Evolutionary conservation across 2,329 filamentous ascomycete genomes (phyloP).

Genomic region (Ophiosphaerella narmari): DNA sequence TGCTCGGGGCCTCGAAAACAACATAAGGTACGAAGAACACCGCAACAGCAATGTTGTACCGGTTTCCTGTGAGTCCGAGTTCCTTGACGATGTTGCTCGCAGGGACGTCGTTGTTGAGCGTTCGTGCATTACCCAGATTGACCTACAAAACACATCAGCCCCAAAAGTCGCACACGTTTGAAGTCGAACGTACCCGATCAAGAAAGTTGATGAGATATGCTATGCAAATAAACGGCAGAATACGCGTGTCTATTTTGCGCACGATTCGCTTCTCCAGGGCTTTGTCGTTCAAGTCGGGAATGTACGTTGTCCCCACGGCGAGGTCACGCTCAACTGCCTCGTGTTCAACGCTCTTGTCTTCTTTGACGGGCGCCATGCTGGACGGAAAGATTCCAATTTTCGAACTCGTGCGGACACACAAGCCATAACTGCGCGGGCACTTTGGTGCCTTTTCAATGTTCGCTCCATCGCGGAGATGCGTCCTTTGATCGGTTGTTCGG

Average conservation of each 20-base stretch:
- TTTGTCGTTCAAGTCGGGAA: constrained; percentile 24
- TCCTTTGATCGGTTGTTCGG: neutral
- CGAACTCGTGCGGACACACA: no score
- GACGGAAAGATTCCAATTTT: neutral
- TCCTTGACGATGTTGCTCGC: constrained; percentile 20
- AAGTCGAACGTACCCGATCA: constrained; percentile 12
- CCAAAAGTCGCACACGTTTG: no score
- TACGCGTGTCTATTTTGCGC: constrained; percentile 24
- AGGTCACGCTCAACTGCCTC: constrained; percentile 15
- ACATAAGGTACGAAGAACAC: constrained; percentile 55
- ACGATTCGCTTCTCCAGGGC: constrained; percentile 24
- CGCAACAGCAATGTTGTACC: constrained; percentile 21
- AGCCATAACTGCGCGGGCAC: neutral
- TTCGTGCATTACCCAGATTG: constrained; percentile 26
- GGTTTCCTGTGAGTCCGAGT: constrained; percentile 19
- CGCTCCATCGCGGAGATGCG: neutral
- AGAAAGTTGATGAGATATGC: constrained; percentile 26
- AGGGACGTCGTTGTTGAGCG: constrained; percentile 23
- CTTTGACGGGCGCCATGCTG: constrained; percentile 7
- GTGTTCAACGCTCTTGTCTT: constrained; percentile 5
- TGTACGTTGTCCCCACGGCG: constrained; percentile 10
- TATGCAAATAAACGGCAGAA: constrained; percentile 26
- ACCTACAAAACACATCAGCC: constrained; percentile 8
- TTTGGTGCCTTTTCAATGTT: neutral
- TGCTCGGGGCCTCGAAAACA: constrained; percentile 65